Conservation (phyloP, 2,329 filamentous ascomycete species). For the Rhytidhysteron rufulum region DNA sequence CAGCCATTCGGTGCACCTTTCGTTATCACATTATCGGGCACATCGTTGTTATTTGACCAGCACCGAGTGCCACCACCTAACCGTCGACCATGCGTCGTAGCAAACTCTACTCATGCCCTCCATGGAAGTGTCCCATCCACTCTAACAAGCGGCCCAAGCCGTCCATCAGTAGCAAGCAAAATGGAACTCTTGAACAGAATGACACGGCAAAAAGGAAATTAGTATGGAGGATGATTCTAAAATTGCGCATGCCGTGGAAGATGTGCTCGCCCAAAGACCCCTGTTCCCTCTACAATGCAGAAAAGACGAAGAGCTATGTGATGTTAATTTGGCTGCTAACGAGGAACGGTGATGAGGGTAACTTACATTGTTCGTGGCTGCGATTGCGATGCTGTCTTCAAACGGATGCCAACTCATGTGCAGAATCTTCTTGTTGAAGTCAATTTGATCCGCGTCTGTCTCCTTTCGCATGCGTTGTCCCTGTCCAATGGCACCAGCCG, state of each 20-base stretch:
- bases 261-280: slow-evolving; percentile 18
- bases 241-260: slow-evolving; percentile 20
- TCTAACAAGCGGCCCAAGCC: slow-evolving; percentile 22
- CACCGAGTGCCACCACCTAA: slow-evolving; percentile 27
- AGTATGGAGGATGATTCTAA: slow-evolving; percentile 23
- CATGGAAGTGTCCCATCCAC: slow-evolving; percentile 26
- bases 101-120: slow-evolving; percentile 19
- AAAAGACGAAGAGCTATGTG: slow-evolving; percentile 54
- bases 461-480: slow-evolving; percentile 97
- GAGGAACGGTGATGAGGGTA: slow-evolving; percentile 1
- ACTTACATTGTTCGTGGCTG: slow-evolving; percentile 98
- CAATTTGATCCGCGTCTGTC: slow-evolving; percentile 97
- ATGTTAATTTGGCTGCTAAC: slow-evolving; percentile 6
- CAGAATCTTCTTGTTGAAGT: slow-evolving; percentile 99
- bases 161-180: slow-evolving; percentile 18
- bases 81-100: slow-evolving; percentile 24
- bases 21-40: slow-evolving; percentile 1
- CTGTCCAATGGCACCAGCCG: slow-evolving; percentile 65
- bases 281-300: slow-evolving; percentile 43
- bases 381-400: slow-evolving; percentile 98
- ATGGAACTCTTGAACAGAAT: slow-evolving; percentile 17
- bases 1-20: slow-evolving; percentile 1
- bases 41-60: slow-evolving; percentile 4
- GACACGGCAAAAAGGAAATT: slow-evolving; percentile 24
- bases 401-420: slow-evolving; percentile 99